phyloP scores from a whole-genome alignment of 1,139 yeast genomes.

The Yamadazyma songkhlaensis region DNA sequence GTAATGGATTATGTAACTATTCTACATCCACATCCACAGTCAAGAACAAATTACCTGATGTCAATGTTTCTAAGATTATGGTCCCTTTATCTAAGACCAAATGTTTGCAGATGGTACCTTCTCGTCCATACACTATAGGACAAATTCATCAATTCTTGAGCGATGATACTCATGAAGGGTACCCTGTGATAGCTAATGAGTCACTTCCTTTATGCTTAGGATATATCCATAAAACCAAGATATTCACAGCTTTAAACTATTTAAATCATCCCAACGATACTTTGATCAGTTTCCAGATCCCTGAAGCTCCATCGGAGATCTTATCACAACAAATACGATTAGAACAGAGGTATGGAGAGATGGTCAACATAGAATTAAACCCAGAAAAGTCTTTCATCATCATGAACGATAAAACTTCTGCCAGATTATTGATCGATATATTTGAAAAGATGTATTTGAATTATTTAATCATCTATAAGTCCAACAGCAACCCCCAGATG shows the following conservation, averaged over 20 bases:
- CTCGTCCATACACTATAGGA: slow-evolving; percentile 21
- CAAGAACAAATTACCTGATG: slow-evolving; percentile 34
- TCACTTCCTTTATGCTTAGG: slow-evolving; percentile 32
- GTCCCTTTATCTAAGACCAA: slow-evolving; percentile 27
- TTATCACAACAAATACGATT: slow-evolving; percentile 25
- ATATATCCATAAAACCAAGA: slow-evolving; percentile 30
- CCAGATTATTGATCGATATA: slow-evolving; percentile 34
- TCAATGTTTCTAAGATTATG: slow-evolving; percentile 30
- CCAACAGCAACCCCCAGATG: slow-evolving; percentile 20
- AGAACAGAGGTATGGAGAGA: slow-evolving; percentile 16
- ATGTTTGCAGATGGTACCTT: slow-evolving; percentile 29
- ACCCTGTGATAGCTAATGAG: slow-evolving; percentile 33
- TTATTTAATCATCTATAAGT: slow-evolving; percentile 26
- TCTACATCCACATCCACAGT: slow-evolving; percentile 28
- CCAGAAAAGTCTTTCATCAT: slow-evolving; percentile 22
- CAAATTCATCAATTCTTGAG: slow-evolving; percentile 20
- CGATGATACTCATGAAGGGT: slow-evolving; percentile 43
- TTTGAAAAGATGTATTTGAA: slow-evolving; percentile 43
- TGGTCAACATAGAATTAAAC: slow-evolving; percentile 16
- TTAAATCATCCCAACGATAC: slow-evolving; percentile 10
- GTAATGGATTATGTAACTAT: slow-evolving; percentile 39
- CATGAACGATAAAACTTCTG: slow-evolving; percentile 33
- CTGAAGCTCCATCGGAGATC: slow-evolving; percentile 17
- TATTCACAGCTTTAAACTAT: slow-evolving; percentile 16
- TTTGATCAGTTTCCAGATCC: slow-evolving; percentile 24